These are phyloP conservation scores for Chytriomyces sp. DNA, from an alignment of 192 early-diverging fungal species.

Conservation along the genomic window DNA sequence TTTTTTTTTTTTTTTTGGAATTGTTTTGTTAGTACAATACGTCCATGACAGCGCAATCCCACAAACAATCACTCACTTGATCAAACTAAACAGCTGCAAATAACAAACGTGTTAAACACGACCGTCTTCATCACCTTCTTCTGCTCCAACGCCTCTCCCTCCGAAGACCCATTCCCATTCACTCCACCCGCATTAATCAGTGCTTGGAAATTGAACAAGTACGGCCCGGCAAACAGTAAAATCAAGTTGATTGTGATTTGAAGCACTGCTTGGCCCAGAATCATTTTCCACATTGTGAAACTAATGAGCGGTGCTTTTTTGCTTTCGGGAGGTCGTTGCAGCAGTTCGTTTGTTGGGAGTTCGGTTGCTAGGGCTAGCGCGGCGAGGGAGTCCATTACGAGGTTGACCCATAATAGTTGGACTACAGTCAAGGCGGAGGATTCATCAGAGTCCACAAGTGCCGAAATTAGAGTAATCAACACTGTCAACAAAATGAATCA, in stretches of 20 bases:
- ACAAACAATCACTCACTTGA: no score
- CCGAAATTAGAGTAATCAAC: conserved; percentile 43
- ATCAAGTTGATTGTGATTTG: conserved; percentile 79
- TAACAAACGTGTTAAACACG: conserved; percentile 93
- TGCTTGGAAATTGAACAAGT: conserved; percentile 31
- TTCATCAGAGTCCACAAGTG: conserved; percentile 60
- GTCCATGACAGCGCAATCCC: no score
- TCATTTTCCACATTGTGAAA: conserved; percentile 90
- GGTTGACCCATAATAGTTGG: conserved; percentile 93
- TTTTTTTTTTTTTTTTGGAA: no score
- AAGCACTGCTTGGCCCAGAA: conserved; percentile 88
- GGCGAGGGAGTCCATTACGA: conserved; percentile 94
- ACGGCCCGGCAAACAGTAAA: conserved; percentile 29
- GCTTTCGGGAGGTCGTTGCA: conserved; percentile 77
- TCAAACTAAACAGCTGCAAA: conserved; percentile 90
- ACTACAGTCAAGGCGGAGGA: conserved; percentile 84
- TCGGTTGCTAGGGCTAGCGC: conserved; percentile 94
- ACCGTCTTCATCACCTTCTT: conserved; percentile 63
- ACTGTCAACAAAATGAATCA: conserved; percentile 44
- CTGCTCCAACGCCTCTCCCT: neutral
- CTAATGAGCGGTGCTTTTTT: conserved; percentile 81
- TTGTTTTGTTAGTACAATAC: no score
- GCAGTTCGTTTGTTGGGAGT: conserved; percentile 79
- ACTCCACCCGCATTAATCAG: conserved; percentile 36
- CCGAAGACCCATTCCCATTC: neutral